Evolutionary conservation across 345 rosid genomes (phyloP), one percentile per base, ranked within the genome.

Genomic region (Salix brachista): DNA sequence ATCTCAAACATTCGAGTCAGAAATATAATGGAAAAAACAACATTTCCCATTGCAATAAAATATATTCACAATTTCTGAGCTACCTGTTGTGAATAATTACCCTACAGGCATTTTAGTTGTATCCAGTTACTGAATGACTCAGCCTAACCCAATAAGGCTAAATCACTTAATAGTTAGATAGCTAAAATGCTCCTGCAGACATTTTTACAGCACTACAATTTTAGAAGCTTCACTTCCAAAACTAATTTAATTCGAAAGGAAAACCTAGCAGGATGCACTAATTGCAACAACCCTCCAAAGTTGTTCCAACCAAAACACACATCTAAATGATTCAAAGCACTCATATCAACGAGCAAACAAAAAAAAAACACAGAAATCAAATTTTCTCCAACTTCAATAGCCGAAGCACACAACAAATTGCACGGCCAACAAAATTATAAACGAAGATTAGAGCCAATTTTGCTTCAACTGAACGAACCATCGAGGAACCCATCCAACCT

Each of bases 401-500:
- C 72, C 66, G 54, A 66, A 75, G 30, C 30, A 46, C 65, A 75
- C 18, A 25, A 50, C 54, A 65, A 5, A 17, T 56, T 19, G 48
- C 75, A 69, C 73, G 32, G 58, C 67, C 18, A 48, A 58, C 41
- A 6, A 61, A 70, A 54, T 17, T 65, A 42, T 42, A 13, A 36
- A 42, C 8, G 25, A 82, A 48, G 54, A 75, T 16, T 60, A 54
- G 84, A 80, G 72, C 26, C 6, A 58, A 64, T 84, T 36, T 88
- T 4, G 88, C 92, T 88, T 86, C 91, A 34, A 81, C 23, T 46
- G 91, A 84, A 89, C 88, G 88, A 89, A 83, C 88, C 86, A 77
- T 75, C 76, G 9, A 28, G 88, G 81, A 81, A 83, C 82, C 42
- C 19, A 26, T 66, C 17, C 3, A 64, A 42, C 73, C 85, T 80